phyloP scores from a whole-genome alignment of 352 stramenopile genomes.

The Phytophthora megakarya region DNA sequence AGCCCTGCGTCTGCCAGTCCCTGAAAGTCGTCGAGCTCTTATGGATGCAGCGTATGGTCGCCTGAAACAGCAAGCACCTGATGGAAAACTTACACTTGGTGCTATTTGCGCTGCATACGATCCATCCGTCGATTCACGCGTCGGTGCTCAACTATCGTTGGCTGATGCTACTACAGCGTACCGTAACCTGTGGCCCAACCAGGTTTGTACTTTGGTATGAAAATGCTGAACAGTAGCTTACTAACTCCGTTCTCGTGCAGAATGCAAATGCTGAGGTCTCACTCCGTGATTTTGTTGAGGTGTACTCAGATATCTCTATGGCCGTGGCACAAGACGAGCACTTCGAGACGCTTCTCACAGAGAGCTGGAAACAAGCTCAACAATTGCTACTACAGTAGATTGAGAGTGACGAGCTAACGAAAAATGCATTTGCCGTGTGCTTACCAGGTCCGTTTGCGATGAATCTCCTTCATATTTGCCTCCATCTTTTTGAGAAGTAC shows the following conservation, averaged over 20 bases:
- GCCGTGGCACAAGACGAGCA: slow-evolving; percentile 62
- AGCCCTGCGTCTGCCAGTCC: slow-evolving; percentile 46
- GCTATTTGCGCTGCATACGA: slow-evolving; percentile 58
- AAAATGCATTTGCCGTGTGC: slow-evolving; percentile 13
- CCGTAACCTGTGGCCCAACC: slow-evolving; percentile 46
- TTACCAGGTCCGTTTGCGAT: slow-evolving; percentile 11
- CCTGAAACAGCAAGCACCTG: slow-evolving; percentile 32
- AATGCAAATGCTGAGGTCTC: slow-evolving; percentile 45
- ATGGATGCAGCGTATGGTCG: slow-evolving; percentile 55
- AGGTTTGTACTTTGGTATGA: slow-evolving; percentile 17
- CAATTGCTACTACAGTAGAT: background rate
- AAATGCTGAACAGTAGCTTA: background rate
- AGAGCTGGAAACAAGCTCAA: slow-evolving; percentile 63
- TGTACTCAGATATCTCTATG: slow-evolving; percentile 74
- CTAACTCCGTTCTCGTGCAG: slow-evolving; percentile 4
- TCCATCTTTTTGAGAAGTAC: slow-evolving; percentile 52
- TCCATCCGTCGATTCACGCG: slow-evolving; percentile 61
- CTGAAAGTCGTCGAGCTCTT: slow-evolving; percentile 34
- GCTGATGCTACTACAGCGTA: slow-evolving; percentile 51
- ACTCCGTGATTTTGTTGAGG: slow-evolving; percentile 62
- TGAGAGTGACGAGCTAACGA: background rate
- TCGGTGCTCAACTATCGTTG: slow-evolving; percentile 40
- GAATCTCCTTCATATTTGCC: slow-evolving; percentile 33
- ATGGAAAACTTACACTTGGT: slow-evolving; percentile 53
- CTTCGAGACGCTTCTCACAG: slow-evolving; percentile 67